phyloP scores from a whole-genome alignment of 306 rosid genomes.

The Malus sieversii region DNA sequence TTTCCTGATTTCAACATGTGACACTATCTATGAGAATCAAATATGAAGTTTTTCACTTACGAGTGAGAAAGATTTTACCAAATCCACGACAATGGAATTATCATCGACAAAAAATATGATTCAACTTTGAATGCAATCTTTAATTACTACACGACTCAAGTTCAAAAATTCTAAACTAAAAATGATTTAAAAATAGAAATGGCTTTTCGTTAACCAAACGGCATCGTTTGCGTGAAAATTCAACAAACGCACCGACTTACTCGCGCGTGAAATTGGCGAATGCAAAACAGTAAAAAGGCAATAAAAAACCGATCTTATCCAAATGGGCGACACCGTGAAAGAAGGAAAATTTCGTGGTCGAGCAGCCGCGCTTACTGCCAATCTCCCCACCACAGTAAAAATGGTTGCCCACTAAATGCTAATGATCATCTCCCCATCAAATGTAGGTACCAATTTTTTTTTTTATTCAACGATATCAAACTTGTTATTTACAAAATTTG shows the following conservation, averaged over 20 bases:
- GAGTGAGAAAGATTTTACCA: fast-evolving
- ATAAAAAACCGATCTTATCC: neutral
- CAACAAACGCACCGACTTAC: neutral
- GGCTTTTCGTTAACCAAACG: no score
- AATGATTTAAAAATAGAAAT: neutral
- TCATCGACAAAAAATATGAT: neutral
- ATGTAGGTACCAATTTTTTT: no score
- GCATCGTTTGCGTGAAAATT: no score
- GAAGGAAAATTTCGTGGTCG: constrained; percentile 29
- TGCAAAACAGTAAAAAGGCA: neutral
- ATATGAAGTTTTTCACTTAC: neutral
- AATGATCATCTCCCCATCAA: no score
- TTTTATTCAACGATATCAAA: no score
- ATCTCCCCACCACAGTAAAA: neutral
- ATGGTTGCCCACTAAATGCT: neutral
- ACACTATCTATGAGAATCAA: neutral
- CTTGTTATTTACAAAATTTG: no score
- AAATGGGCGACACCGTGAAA: constrained; percentile 1
- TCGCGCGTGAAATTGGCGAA: neutral
- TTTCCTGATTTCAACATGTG: no score
- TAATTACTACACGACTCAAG: neutral
- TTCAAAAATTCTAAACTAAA: neutral
- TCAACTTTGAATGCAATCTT: neutral
- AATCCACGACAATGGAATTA: neutral
- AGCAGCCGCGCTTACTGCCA: constrained; percentile 43